Base-by-base conservation (phyloP, 2,329 filamentous ascomycete species). In the Apiospora hydei region DNA sequence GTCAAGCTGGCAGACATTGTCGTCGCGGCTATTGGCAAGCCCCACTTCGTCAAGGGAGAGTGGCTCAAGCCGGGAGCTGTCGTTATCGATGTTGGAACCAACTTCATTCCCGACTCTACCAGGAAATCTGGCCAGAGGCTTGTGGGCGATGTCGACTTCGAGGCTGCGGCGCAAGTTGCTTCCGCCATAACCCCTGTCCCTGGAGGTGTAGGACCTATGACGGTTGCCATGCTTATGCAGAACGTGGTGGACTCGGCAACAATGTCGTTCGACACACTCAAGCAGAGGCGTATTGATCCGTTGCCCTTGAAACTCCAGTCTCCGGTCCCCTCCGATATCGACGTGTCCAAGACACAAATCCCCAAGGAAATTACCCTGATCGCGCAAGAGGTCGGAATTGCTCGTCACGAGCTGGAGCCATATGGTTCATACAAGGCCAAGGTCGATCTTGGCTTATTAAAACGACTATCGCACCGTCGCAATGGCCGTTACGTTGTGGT, bases 191-290 rank as follows among this genome's bases (percentile, higher is more conserved):
- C 96, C 2, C 96, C 96, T 0, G 96, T 99, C 2, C 96, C 96
- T 1, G 96, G 96, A 72, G 96, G 96, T 82, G 96, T 99, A 72
- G 96, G 96, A 0, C 96, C 96, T 69, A 99, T 99, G 96, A 99
- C 96, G 3, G 95, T 99, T 75, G 96, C 96, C 73, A 99, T 99
- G 96, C 88, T 99, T 67, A 86, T 99, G 78, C 94, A 97, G 83
- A 99, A 99, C 80, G 95, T 98, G 11, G 93, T 98, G 71, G 93
- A 96, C 77, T 92, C 96, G 46, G 93, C 96, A 47, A 92, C 91
- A 68, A 85, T 89, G 72, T 95, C 94, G 80, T 96, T 96, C 75
- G 94, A 96, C 75, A 89, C 90, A 73, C 93, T 97, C 82, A 97
- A 94, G 84, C 87, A 92, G 74, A 90, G 96, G 72, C 91, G 90